phyloP scores from a whole-genome alignment of 768 basidiomycete species.

The Chlorophyllum brunneum region DNA sequence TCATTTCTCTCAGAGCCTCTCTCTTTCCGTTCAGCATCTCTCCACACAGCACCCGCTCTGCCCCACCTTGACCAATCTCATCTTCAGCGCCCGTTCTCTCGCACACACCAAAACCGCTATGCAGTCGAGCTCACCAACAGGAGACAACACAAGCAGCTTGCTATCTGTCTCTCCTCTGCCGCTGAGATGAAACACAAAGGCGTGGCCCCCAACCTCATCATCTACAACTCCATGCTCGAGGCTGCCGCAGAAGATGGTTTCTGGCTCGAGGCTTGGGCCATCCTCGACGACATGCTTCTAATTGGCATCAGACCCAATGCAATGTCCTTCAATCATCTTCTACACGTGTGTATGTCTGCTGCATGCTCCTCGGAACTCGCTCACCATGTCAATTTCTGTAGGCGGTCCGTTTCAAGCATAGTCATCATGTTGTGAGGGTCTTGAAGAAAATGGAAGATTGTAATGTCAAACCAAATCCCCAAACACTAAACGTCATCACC shows the following conservation, averaged over 20 bases:
- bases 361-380: conserved; percentile 8
- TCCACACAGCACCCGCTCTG: background rate
- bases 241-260: conserved; percentile 40
- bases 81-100: background rate
- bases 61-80: background rate
- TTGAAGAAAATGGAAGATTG: conserved; percentile 53
- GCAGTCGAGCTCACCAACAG: background rate
- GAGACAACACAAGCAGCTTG: conserved; percentile 17
- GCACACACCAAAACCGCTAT: conserved; percentile 10
- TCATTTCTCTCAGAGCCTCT: background rate
- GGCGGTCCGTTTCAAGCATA: conserved; percentile 41
- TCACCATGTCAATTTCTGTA: conserved; percentile 19
- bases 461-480: conserved; percentile 44
- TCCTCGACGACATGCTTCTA: conserved; percentile 65
- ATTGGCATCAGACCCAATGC: conserved; percentile 45
- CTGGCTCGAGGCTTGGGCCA: conserved; percentile 55
- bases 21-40: background rate
- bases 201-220: conserved; percentile 47
- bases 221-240: conserved; percentile 56
- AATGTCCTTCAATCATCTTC: conserved; percentile 53
- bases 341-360: conserved; percentile 58
- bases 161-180: conserved; percentile 40
- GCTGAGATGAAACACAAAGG: conserved; percentile 54
- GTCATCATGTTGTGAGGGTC: conserved; percentile 42
- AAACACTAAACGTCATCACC: conserved; percentile 54